Percentiles rank a stretch among this genome's conserved stretches.
Evolutionary conservation across 495 filamentous ascomycete species (phyloP).

Genomic region (Viridothelium virens): DNA sequence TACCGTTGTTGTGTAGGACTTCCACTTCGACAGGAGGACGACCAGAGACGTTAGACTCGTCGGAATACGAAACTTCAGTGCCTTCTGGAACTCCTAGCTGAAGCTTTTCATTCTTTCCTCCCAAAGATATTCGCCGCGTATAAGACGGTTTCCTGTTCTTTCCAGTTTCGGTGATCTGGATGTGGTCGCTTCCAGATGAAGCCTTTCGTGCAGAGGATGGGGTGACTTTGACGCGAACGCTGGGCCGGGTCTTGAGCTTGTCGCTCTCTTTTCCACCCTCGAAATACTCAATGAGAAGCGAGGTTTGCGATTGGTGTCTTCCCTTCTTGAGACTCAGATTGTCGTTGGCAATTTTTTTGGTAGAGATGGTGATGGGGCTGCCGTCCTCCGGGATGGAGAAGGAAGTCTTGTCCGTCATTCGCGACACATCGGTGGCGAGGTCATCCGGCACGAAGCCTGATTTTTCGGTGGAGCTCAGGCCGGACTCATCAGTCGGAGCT

Average conservation of each 20-base stretch:
- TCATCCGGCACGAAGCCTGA: conserved; percentile 42
- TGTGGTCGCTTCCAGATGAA: conserved; percentile 56
- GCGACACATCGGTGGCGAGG: conserved; percentile 69
- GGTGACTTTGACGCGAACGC: conserved; percentile 90
- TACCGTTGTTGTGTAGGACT: conserved; percentile 52
- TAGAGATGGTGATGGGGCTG: conserved; percentile 80
- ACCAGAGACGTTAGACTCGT: conserved; percentile 63
- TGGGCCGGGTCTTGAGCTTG: conserved; percentile 61
- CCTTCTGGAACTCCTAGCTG: conserved; percentile 38
- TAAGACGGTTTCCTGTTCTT: conserved; percentile 57
- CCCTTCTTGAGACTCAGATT: conserved; percentile 41
- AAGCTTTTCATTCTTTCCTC: conserved; percentile 46
- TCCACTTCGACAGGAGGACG: conserved; percentile 77
- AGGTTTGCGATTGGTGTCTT: conserved; percentile 69
- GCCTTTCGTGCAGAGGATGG: conserved; percentile 59
- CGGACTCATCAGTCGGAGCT: conserved; percentile 29
- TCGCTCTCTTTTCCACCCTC: conserved; percentile 64
- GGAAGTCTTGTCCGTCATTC: conserved; percentile 68
- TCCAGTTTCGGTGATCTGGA: conserved; percentile 73
- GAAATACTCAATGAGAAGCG: conserved; percentile 95
- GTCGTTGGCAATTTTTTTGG: conserved; percentile 46
- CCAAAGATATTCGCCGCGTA: conserved; percentile 55
- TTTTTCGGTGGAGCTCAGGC: conserved; percentile 27
- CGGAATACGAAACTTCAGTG: conserved; percentile 60
- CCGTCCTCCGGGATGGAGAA: conserved; percentile 96